Base-by-base conservation (phyloP, 2,329 filamentous ascomycete species). In the Domatiomyces catenatus region DNA sequence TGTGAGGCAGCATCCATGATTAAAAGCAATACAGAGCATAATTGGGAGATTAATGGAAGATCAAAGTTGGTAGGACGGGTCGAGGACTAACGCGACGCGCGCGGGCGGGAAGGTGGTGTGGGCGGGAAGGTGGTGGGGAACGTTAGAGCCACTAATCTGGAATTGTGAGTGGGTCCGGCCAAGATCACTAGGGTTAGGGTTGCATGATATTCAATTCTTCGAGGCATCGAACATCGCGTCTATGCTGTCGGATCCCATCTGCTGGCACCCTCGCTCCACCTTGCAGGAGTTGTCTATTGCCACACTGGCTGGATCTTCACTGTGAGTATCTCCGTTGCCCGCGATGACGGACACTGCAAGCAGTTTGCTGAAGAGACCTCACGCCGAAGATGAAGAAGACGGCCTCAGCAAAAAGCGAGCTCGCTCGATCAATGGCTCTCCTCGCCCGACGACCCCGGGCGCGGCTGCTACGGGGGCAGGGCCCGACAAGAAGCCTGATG, bases 371-470 rank as follows among this genome's bases (percentile, higher is more conserved):
- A 74, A 74, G 64, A 65, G 71, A 57, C 68, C 69, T 66, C 69
- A 71, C 61, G 66, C 69, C 47, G 68, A 70, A 61, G 69, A 71
- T 55, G 68, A 70, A 60, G 69, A 71, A 55, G 67, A 71, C 59
- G 66, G 64, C 49, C 60, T 62, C 53, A 59, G 66, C 48, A 69
- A 71, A 59, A 74, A 74, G 60, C 67, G 67, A 60, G 64, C 69
- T 51, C 69, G 71, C 50, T 74, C 71, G 50, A 72, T 71, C 57
- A 62, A 73, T 71, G 71, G 70, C 51, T 73, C 71, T 22, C 70
- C 71, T 44, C 59, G 62, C 50, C 69, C 71, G 36, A 58, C 58
- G 2, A 64, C 66, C 52, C 66, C 64, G 49, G 63, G 61, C 18
- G 50, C 62, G 36, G 53, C 60, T 32, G 42, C 63, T 17, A 36